Percentiles rank a stretch among this genome's conserved stretches.
Conservation (phyloP, 1,284 basidiomycete species). For the Papiliotrema terrestris region DNA sequence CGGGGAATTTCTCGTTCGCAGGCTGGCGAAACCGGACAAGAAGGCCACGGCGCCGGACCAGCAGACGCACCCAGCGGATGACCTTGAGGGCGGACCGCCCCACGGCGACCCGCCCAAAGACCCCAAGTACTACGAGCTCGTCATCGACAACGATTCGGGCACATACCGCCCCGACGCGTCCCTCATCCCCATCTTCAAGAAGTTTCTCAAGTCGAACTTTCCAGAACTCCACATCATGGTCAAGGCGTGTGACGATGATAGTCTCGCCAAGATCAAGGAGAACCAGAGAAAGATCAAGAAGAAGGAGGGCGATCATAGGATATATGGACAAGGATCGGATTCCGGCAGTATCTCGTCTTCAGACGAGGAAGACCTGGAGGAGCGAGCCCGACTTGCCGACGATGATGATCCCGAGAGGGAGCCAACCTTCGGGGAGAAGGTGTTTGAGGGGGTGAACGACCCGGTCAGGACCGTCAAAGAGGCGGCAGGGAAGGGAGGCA, state of each 20-base stretch:
- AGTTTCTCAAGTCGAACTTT: conserved; percentile 62
- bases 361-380: conserved; percentile 30
- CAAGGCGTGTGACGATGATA: conserved; percentile 59
- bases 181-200: conserved; percentile 48
- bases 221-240: conserved; percentile 59
- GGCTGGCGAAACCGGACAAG: conserved; percentile 28
- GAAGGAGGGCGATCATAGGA: conserved; percentile 29
- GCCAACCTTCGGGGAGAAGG: neutral
- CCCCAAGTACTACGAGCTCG: conserved; percentile 51
- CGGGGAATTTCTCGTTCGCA: conserved; percentile 43
- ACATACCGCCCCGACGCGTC: conserved; percentile 54
- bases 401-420: neutral
- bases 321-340: conserved; percentile 29
- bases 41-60: conserved; percentile 27
- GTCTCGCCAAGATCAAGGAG: conserved; percentile 42
- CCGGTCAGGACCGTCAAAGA: neutral
- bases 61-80: conserved; percentile 39
- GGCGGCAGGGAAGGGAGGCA: too few species aligned
- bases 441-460: neutral
- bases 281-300: conserved; percentile 31
- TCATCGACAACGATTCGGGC: conserved; percentile 56
- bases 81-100: conserved; percentile 29
- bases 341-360: conserved; percentile 28
- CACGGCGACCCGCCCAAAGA: conserved; percentile 28
- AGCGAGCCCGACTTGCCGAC: conserved; percentile 12